phyloP scores from a whole-genome alignment of 257 asterid genomes.

The Misopates orontium region DNA sequence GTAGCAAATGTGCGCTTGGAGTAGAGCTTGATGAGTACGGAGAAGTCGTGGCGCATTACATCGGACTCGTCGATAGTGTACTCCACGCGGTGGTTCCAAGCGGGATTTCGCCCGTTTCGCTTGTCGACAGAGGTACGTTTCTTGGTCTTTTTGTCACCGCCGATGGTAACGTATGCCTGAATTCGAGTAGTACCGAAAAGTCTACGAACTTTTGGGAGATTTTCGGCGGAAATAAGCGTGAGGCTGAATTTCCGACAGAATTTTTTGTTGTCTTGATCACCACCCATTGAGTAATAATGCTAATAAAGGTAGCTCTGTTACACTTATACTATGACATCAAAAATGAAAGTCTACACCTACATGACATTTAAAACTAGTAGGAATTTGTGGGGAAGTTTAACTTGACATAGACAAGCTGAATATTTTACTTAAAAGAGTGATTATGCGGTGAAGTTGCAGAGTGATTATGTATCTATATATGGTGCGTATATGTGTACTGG shows the following conservation, averaged over 20 bases:
- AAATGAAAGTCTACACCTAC: too few relatives aligned
- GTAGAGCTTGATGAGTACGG: constrained; percentile 10
- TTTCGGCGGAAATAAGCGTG: constrained; percentile 3
- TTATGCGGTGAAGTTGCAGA: too few relatives aligned
- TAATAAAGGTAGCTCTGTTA: too few relatives aligned
- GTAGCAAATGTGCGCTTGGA: not conserved
- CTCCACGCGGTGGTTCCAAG: constrained; percentile 7
- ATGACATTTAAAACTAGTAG: too few relatives aligned
- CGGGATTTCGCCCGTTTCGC: constrained; percentile 2
- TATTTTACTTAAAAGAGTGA: too few relatives aligned
- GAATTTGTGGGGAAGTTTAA: too few relatives aligned
- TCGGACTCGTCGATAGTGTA: not conserved
- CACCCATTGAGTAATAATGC: too few relatives aligned
- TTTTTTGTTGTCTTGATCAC: not conserved
- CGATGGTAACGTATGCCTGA: constrained; percentile 8
- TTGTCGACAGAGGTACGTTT: not conserved
- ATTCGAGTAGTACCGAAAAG: constrained; percentile 3
- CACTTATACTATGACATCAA: too few relatives aligned
- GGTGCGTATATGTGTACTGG: too few relatives aligned
- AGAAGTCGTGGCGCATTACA: not conserved
- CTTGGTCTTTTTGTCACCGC: constrained; percentile 7
- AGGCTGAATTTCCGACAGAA: constrained; percentile 14
- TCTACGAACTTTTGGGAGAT: constrained; percentile 8
- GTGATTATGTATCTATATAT: too few relatives aligned
- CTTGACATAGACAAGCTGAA: too few relatives aligned